Evolutionary conservation across 148 eudicot genomes (phyloP).

Genomic region (Oxyria digyna): DNA sequence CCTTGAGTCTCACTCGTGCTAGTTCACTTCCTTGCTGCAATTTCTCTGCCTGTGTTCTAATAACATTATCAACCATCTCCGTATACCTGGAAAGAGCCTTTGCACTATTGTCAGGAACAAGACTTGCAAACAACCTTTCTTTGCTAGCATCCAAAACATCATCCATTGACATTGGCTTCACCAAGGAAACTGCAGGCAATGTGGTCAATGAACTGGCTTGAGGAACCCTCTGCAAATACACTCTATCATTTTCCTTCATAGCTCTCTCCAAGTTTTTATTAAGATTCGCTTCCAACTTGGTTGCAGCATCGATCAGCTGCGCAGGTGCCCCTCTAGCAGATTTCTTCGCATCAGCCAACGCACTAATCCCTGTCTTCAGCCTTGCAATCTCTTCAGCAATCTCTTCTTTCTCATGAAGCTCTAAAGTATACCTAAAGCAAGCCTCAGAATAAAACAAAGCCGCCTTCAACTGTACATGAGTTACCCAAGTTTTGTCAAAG

Average conservation of each 20-base stretch:
- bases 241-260: constrained; percentile 93
- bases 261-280: constrained; percentile 81
- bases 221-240: constrained; percentile 93
- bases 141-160: constrained; percentile 86
- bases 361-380: constrained; percentile 58
- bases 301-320: constrained; percentile 81
- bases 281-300: constrained; percentile 59
- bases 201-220: constrained; percentile 58
- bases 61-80: constrained; percentile 88
- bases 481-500: constrained; percentile 80
- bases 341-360: constrained; percentile 62
- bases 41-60: constrained; percentile 93
- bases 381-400: constrained; percentile 93
- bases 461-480: constrained; percentile 90
- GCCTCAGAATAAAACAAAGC: constrained; percentile 92
- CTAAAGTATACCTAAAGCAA: constrained; percentile 82
- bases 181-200: constrained; percentile 74
- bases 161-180: constrained; percentile 66
- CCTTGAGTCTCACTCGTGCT: constrained; percentile 86
- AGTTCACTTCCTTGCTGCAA: constrained; percentile 97
- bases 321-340: constrained; percentile 69
- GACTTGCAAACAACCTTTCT: constrained; percentile 82
- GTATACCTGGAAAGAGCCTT: constrained; percentile 93
- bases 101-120: constrained; percentile 90
- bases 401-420: constrained; percentile 96